Evolutionary conservation across 352 stramenopile genomes (phyloP).

Genomic region (Phytophthora cryptogea): DNA sequence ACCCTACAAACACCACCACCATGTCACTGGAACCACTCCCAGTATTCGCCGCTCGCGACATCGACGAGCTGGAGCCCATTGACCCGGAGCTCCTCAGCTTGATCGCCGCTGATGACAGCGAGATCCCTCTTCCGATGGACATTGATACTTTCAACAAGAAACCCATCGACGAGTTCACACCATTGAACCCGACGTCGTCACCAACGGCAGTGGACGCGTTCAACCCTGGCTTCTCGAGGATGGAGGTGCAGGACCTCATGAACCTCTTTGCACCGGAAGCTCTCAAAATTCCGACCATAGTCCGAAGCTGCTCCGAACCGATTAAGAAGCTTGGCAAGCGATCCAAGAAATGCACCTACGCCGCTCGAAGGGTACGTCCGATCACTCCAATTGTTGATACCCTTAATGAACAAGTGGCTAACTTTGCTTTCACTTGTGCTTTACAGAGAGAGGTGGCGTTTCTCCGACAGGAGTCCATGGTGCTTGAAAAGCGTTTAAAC

Average conservation of each 20-base stretch:
- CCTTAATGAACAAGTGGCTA: not conserved
- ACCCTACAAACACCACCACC: constrained; percentile 2
- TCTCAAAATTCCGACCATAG: constrained; percentile 24
- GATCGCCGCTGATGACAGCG: constrained; percentile 32
- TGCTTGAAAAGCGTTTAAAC: constrained; percentile 43
- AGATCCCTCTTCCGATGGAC: constrained; percentile 17
- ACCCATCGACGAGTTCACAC: constrained; percentile 36
- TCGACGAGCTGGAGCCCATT: constrained; percentile 37
- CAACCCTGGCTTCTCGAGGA: constrained; percentile 40
- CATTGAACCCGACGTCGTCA: constrained; percentile 38
- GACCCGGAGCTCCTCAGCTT: constrained; percentile 41
- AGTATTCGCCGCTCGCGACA: constrained; percentile 32
- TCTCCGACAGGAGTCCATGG: constrained; percentile 38
- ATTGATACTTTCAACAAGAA: constrained; percentile 11
- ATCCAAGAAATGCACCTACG: constrained; percentile 69
- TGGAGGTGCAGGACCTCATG: constrained; percentile 46
- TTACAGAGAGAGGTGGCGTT: constrained; percentile 51
- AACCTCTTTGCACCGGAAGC: constrained; percentile 34
- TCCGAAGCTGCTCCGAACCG: constrained; percentile 28
- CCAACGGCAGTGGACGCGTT: constrained; percentile 40
- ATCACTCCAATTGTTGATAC: not conserved
- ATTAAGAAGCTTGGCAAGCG: constrained; percentile 41
- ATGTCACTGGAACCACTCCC: constrained; percentile 42
- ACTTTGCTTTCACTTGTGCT: constrained; percentile 15
- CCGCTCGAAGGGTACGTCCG: constrained; percentile 46